Evolutionary conservation across 805 yeast genomes (phyloP).

Genomic region (Wickerhamomyces rabaulensis): DNA sequence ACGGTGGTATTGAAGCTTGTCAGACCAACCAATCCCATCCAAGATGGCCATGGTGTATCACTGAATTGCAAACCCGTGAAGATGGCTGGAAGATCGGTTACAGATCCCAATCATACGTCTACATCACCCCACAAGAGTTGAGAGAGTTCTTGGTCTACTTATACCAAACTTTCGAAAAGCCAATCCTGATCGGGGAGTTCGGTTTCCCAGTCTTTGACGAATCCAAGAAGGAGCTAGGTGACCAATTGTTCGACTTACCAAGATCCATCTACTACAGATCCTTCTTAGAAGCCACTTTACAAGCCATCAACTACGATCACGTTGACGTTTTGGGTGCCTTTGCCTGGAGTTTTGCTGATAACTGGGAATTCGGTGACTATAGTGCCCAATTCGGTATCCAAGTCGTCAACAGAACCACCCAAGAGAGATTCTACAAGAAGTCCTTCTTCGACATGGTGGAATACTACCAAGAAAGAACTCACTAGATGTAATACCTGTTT

Average conservation of each 20-base stretch:
- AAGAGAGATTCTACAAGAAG: background rate
- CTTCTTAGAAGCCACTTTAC: background rate
- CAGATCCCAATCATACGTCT: background rate
- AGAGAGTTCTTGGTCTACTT: background rate
- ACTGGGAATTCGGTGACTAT: background rate
- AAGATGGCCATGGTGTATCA: background rate
- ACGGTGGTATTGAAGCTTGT: background rate
- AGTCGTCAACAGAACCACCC: background rate
- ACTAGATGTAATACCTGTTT: background rate
- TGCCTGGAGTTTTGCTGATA: background rate
- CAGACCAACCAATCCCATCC: background rate
- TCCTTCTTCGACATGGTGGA: background rate
- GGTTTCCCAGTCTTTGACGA: background rate
- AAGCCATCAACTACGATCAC: background rate
- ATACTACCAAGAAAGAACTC: background rate
- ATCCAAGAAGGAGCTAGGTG: background rate
- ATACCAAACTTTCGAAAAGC: background rate
- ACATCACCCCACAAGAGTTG: background rate
- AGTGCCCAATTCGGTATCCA: background rate
- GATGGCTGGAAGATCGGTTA: constrained; percentile 1
- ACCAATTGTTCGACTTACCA: background rate
- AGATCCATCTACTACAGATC: background rate
- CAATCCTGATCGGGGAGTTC: background rate
- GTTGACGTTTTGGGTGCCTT: background rate
- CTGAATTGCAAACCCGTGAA: background rate